Percentiles rank a stretch among this genome's conserved stretches.
Conservation (phyloP, 2,329 filamentous ascomycete genomes). For the Aureobasidium sp. region DNA sequence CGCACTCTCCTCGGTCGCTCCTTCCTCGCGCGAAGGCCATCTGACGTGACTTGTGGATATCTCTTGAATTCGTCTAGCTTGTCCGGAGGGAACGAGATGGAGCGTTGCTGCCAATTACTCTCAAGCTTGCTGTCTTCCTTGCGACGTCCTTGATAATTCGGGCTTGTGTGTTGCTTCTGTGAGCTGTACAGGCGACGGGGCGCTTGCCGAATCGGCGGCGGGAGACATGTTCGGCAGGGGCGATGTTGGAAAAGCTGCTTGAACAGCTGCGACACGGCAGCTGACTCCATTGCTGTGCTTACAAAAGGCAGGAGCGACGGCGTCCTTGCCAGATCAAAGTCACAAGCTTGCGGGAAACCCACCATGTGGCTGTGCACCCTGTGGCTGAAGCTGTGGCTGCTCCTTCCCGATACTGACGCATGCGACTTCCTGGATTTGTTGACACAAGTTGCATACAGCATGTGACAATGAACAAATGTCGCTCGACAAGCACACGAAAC, state of each 20-base stretch:
- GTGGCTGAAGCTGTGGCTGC: conserved; percentile 7
- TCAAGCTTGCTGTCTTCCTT: conserved; percentile 45
- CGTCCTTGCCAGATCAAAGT: background rate
- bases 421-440: background rate
- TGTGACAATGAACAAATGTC: conserved; percentile 14
- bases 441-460: background rate
- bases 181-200: conserved; percentile 14
- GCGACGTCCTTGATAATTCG: conserved; percentile 18
- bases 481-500: conserved; percentile 7
- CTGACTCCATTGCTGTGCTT: conserved; percentile 64
- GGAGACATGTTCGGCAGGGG: conserved; percentile 50
- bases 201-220: conserved; percentile 12
- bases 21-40: conserved; percentile 62
- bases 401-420: background rate
- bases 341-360: background rate
- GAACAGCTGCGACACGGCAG: conserved; percentile 69
- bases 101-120: conserved; percentile 80
- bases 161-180: conserved; percentile 10
- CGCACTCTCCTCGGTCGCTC: conserved; percentile 82
- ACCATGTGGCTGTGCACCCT: background rate
- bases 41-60: conserved; percentile 80
- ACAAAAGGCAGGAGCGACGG: background rate
- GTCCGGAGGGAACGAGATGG: conserved; percentile 66
- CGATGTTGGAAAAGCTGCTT: conserved; percentile 76
- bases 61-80: conserved; percentile 71